Base-by-base conservation (phyloP, 225 moss, liverwort and hornwort genomes). In the Sphagnum contortum region DNA sequence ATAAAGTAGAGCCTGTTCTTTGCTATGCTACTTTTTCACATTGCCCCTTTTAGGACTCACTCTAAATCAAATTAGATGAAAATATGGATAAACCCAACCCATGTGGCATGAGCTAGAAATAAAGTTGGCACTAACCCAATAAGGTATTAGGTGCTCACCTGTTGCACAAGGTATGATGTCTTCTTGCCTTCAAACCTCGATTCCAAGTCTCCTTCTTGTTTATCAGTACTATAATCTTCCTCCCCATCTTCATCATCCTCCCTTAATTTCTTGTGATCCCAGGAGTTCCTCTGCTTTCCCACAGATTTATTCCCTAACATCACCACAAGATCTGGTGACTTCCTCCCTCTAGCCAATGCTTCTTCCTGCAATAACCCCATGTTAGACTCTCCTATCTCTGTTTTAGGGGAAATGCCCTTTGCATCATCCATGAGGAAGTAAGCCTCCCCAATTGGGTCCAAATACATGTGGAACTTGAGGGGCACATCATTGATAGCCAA, bases 391-490 rank as follows among this genome's bases (percentile, higher is more conserved):
- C 73, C 49, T 85, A 85, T 50, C 79, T 1, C 29, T 29, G 29
- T 29, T 29, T 29, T 1, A 29, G 29, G 29, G 29, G 29, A 29
- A 29, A 29, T 81, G 46, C 85, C 96, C 44, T 80, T 71, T 70
- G 74, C 80, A 48, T 66, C 76, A 64, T 95, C 95, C 75, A 90
- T 92, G 68, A 96, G 83, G 74, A 96, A 90, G 73, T 81, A 88
- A 59, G 95, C 95, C 76, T 96, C 95, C 75, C 96, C 96, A 87
- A 79, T 48, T n/a, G 89, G 68, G 76, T 98, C 96, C 87, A 98
- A 67, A 72, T 77, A 75, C 96, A 98, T 98, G 71, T 98, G 90
- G 49, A 98, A 98, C 75, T 75, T 78, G 78, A 89, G 85, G 4
- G 77, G 65, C 71, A 80, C 89, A 71, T 88, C 92, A 80, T 98